Percentiles rank a stretch among this genome's conserved stretches.
Conservation (phyloP, 306 rosid genomes). For the Ormosia semicastrata region DNA sequence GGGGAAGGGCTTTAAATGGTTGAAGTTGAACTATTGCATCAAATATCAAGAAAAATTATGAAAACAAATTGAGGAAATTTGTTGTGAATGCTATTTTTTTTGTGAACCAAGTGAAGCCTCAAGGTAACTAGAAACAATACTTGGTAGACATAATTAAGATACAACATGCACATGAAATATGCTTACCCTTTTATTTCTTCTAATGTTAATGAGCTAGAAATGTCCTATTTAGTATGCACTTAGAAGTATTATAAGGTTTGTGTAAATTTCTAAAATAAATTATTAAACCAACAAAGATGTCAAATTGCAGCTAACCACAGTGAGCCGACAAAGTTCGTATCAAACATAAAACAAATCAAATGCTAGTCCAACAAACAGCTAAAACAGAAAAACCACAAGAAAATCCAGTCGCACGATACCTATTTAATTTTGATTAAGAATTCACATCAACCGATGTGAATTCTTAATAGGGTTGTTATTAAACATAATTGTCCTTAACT, state of each 20-base stretch:
- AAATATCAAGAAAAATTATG: slow-evolving; percentile 11
- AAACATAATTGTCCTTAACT: background rate
- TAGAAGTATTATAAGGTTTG: background rate
- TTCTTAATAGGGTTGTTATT: background rate
- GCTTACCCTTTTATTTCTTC: background rate
- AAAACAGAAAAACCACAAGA: background rate
- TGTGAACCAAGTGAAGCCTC: background rate
- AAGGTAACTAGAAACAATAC: background rate
- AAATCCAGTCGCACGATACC: background rate
- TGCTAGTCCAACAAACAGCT: background rate
- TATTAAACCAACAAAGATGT: background rate
- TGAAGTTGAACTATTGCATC: background rate
- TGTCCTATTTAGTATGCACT: background rate
- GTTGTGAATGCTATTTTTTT: background rate
- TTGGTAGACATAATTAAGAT: background rate
- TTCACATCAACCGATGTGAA: background rate
- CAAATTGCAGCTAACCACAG: background rate
- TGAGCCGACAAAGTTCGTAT: background rate
- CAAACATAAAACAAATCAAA: slow-evolving; percentile 17
- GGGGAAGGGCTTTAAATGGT: slow-evolving; percentile 3
- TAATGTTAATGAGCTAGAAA: background rate
- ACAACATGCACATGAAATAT: background rate
- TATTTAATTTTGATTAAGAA: background rate
- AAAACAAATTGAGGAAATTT: background rate
- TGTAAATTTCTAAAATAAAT: background rate